These are phyloP conservation scores for Triticum urartu DNA, from an alignment of 176 grass and related monocot species.

Conservation along the genomic window DNA sequence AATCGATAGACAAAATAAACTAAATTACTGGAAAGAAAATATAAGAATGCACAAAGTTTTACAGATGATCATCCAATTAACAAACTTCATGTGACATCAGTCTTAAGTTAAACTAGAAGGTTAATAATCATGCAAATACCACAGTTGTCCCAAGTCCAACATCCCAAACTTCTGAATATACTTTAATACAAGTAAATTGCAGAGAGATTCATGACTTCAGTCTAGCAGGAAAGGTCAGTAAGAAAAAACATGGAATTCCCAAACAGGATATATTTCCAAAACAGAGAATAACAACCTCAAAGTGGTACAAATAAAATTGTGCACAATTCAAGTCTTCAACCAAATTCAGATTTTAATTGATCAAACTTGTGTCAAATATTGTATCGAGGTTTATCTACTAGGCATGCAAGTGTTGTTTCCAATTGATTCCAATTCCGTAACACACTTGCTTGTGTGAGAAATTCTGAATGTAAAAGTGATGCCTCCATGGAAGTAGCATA, in stretches of 20 bases:
- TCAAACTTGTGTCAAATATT: background rate
- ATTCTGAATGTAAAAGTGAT: background rate
- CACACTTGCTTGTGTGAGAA: background rate
- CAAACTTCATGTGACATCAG: background rate
- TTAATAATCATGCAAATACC: background rate
- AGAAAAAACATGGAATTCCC: background rate
- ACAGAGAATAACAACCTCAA: background rate
- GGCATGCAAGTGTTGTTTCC: background rate
- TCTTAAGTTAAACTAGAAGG: background rate
- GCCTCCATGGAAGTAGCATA: background rate
- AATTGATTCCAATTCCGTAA: background rate
- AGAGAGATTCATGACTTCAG: background rate
- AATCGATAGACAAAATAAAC: background rate
- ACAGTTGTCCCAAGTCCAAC: background rate
- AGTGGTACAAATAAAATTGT: background rate
- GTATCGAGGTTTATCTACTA: background rate
- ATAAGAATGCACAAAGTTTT: background rate
- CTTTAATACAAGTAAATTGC: background rate
- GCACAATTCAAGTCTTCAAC: background rate
- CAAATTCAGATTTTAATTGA: background rate
- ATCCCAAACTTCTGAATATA: background rate
- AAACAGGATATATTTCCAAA: constrained; percentile 2
- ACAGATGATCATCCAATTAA: background rate
- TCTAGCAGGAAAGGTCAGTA: background rate
- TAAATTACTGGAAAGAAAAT: background rate